A percentile compares a stretch with the other conserved stretches of the same genome.
These are phyloP conservation scores for Euphorbia schlechtendalii DNA, from an alignment of 441 rosid genomes.

Conservation along the genomic window DNA sequence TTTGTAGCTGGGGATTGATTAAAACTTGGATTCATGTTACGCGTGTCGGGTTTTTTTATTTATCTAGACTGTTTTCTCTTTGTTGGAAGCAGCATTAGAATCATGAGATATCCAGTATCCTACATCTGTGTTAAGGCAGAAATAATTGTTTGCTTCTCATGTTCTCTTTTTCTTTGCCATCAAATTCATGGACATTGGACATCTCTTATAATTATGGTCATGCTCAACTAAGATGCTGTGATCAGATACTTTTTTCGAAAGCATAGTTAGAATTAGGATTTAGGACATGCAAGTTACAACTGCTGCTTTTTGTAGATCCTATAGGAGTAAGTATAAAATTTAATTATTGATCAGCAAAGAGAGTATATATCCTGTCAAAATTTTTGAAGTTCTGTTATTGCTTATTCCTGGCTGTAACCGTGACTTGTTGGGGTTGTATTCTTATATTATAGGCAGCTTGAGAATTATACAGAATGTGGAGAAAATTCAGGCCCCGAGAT, in stretches of 20 bases:
- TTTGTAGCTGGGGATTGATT: background rate
- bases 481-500: conserved; percentile 51
- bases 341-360: background rate
- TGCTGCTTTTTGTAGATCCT: no score
- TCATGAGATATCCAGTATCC: background rate
- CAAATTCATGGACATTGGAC: background rate
- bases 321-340: no score
- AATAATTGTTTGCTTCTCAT: background rate
- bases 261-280: no score
- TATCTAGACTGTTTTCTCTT: background rate
- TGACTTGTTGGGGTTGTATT: background rate
- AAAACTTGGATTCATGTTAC: background rate
- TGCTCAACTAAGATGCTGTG: background rate
- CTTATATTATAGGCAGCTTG: conserved; percentile 52
- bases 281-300: no score
- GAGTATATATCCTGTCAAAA: background rate
- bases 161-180: background rate
- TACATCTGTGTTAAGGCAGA: background rate
- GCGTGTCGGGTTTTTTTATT: no score
- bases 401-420: background rate
- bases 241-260: background rate
- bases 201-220: background rate
- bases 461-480: conserved; percentile 78
- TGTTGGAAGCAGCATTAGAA: background rate
- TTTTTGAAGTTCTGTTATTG: background rate